Evolutionary conservation across 352 stramenopile species (phyloP), one percentile per base, ranked within the genome.

Genomic region (Pythium myriotylum): DNA sequence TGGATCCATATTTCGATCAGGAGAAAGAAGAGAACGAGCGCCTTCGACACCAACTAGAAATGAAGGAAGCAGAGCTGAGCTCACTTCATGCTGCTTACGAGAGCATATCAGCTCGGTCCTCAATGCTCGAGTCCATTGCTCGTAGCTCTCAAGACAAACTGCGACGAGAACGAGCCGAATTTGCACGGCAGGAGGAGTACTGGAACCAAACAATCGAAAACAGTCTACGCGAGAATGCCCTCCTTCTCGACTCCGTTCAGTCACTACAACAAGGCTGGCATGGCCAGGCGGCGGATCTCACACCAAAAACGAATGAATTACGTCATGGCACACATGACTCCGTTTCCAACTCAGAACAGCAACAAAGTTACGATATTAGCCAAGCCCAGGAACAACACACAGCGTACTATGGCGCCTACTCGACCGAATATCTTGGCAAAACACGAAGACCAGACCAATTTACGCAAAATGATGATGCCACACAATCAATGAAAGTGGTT

Each of bases 71-170:
- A 1, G 79, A 91, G 35, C 52, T 81, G 2, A 54, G 70, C 6
- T 63, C 68, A 3, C 59, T 80, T 17, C 71, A 73, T 8, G 54
- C 62, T 13, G 74, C 73, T 0, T 74, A 79, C 22, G 59, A 72
- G 10, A 77, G 76, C 9, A 42, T 86, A 2, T 50, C 64, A 4
- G 76, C 72, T 20, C 74, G 79, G 17, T 81, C 78, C 23, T 64
- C 79, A 13, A 71, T 87, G 53, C 66, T 91, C 26, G 77, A 91
- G 62, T 79, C 68, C 5, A 79, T 91, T 27, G 77, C 79, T n/a
- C 66, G 74, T 0, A 76, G 61, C 22, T 72, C 81, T 1, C 78
- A 91, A 42, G 76, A 85, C 24, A 88, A 84, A 27, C 43, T 91
- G 4, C 67, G 65, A 22, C 76, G 67, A 29, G 81, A 91, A 23